A percentile compares a stretch with the other conserved stretches of the same genome.
Evolutionary conservation across 306 rosid genomes (phyloP).

Genomic region (Delonix regia): DNA sequence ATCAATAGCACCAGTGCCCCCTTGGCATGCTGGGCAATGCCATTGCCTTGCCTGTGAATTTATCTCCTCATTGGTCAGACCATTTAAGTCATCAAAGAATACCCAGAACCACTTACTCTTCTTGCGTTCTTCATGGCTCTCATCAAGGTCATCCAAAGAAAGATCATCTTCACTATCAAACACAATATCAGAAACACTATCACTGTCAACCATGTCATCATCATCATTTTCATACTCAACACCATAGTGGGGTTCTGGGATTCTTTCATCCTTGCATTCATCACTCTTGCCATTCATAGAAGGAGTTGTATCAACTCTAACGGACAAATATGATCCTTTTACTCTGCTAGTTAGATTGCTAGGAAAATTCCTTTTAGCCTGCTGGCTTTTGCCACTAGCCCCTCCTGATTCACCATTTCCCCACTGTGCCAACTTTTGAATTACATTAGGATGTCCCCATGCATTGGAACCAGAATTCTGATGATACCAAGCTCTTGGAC

Average conservation of each 20-base stretch:
- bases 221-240: constrained; percentile 13
- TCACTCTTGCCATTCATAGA: neutral
- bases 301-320: constrained; percentile 8
- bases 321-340: constrained; percentile 24
- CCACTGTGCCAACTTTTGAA: constrained; percentile 20
- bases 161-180: constrained; percentile 50
- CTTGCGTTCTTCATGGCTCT: constrained; percentile 44
- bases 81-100: constrained; percentile 44
- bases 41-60: constrained; percentile 31
- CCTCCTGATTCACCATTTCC: constrained; percentile 25
- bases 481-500: constrained; percentile 35
- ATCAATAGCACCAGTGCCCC: constrained; percentile 57
- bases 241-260: constrained; percentile 3
- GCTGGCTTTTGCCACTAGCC: constrained; percentile 30
- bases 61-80: constrained; percentile 42
- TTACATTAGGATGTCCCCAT: constrained; percentile 34
- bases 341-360: constrained; percentile 6
- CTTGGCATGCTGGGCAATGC: constrained; percentile 67
- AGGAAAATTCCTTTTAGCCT: constrained; percentile 8
- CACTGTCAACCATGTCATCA: constrained; percentile 35
- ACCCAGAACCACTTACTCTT: constrained; percentile 49
- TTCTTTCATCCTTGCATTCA: constrained; percentile 12
- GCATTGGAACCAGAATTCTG: constrained; percentile 36
- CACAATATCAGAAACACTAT: constrained; percentile 42
- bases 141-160: constrained; percentile 46